A percentile compares a stretch with the other conserved stretches of the same genome.
Conservation (phyloP, 306 rosid genomes). For the Arachis stenosperma region DNA sequence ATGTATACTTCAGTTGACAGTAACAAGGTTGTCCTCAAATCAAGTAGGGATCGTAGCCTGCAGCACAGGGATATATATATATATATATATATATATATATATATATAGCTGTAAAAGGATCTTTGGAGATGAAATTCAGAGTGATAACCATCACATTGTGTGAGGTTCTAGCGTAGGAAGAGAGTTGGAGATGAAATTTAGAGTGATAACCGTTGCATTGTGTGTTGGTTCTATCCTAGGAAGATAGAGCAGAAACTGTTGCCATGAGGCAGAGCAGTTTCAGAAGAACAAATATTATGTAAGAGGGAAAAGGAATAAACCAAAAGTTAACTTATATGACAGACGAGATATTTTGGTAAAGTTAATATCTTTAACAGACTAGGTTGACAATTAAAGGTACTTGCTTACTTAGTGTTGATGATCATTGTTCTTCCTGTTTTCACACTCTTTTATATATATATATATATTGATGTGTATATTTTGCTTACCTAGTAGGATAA, state of each 20-base stretch:
- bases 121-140: slow-evolving; percentile 10
- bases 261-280: too few species aligned
- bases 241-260: too few species aligned
- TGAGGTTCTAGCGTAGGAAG: too few species aligned
- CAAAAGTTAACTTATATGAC: too few species aligned
- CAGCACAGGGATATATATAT: slow-evolving; percentile 73
- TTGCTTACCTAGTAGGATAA: too few species aligned
- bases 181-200: too few species aligned
- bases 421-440: slow-evolving; percentile 1
- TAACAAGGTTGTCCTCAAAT: slow-evolving; percentile 68
- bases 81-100: too few species aligned
- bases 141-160: slow-evolving; percentile 6
- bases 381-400: slow-evolving; percentile 77
- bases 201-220: background rate
- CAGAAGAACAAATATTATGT: too few species aligned
- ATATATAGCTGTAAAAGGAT: background rate
- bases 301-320: slow-evolving; percentile 27
- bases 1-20: slow-evolving; percentile 63
- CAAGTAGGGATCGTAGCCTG: slow-evolving; percentile 72
- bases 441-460: background rate
- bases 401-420: slow-evolving; percentile 32
- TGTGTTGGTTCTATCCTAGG: slow-evolving; percentile 16
- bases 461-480: background rate
- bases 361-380: slow-evolving; percentile 20
- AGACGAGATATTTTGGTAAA: too few species aligned